Conservation (phyloP, 2,329 filamentous ascomycete species). For the Aspergillus tanneri region DNA sequence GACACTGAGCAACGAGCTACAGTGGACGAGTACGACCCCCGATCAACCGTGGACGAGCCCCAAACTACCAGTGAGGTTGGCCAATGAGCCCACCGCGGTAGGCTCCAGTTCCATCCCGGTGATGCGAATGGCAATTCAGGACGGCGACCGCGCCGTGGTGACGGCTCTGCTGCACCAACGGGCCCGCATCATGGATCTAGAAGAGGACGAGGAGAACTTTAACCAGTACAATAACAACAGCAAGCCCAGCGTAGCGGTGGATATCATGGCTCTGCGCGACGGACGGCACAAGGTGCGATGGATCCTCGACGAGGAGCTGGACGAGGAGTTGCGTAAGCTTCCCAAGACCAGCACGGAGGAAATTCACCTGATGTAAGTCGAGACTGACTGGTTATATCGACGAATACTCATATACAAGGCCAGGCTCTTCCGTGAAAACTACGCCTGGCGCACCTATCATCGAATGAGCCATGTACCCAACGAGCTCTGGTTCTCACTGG, state of each 20-base stretch:
- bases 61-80: not conserved
- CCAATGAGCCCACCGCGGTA: not conserved
- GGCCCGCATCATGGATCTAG: constrained; percentile 2
- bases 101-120: constrained; percentile 11
- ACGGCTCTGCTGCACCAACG: constrained; percentile 8
- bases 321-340: constrained; percentile 3
- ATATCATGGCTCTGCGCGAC: constrained; percentile 6
- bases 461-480: constrained; percentile 13
- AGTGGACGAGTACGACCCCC: not conserved
- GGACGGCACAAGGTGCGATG: constrained; percentile 11
- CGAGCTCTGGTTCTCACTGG: constrained; percentile 13
- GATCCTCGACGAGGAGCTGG: constrained; percentile 5
- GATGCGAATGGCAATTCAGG: constrained; percentile 13
- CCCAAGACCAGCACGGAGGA: constrained; percentile 12
- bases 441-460: constrained; percentile 12
- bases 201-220: constrained; percentile 9
- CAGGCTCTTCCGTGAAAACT: constrained; percentile 17
- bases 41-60: constrained; percentile 1
- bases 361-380: constrained; percentile 14
- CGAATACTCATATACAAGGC: no score
- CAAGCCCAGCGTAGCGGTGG: constrained; percentile 10
- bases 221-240: not conserved
- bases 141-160: constrained; percentile 7
- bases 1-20: not conserved
- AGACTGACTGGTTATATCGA: not conserved